These are phyloP conservation scores for Ceratobasidium sp. DNA, from an alignment of 1,284 basidiomycete genomes.

Conservation along the genomic window DNA sequence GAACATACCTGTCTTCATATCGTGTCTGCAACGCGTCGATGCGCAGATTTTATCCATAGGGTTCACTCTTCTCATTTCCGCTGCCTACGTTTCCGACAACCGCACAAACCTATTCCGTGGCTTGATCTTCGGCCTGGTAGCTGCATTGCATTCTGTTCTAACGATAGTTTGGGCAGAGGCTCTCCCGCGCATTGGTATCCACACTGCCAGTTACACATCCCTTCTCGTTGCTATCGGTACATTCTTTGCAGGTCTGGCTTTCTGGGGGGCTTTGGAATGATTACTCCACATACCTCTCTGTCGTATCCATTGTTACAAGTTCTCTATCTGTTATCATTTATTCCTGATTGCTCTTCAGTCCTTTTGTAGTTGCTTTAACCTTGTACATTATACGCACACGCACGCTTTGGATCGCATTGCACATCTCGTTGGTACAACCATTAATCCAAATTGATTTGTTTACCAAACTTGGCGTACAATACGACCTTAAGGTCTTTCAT, in stretches of 20 bases:
- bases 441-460: constrained; percentile 88
- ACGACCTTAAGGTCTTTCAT: constrained; percentile 92
- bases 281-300: not conserved
- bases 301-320: not conserved
- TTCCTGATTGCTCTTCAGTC: not conserved
- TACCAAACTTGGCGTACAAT: constrained; percentile 93
- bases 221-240: constrained; percentile 45
- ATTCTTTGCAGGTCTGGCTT: constrained; percentile 45
- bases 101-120: constrained; percentile 21
- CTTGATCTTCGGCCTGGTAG: constrained; percentile 31
- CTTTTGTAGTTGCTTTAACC: constrained; percentile 13
- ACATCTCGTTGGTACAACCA: not conserved
- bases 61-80: constrained; percentile 69
- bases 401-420: constrained; percentile 9
- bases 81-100: constrained; percentile 61
- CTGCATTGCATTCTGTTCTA: constrained; percentile 36
- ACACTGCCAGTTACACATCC: constrained; percentile 45
- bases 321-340: constrained; percentile 8
- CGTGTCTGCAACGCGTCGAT: constrained; percentile 76
- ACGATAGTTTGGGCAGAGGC: constrained; percentile 45
- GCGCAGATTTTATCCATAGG: constrained; percentile 74
- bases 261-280: constrained; percentile 45
- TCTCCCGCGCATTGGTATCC: constrained; percentile 45
- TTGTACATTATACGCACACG: constrained; percentile 17
- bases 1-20: constrained; percentile 79